A percentile compares a stretch with the other conserved stretches of the same genome.
Evolutionary conservation across 495 filamentous ascomycete genomes (phyloP).

Genomic region (Hypomontagnella submonticulosa): DNA sequence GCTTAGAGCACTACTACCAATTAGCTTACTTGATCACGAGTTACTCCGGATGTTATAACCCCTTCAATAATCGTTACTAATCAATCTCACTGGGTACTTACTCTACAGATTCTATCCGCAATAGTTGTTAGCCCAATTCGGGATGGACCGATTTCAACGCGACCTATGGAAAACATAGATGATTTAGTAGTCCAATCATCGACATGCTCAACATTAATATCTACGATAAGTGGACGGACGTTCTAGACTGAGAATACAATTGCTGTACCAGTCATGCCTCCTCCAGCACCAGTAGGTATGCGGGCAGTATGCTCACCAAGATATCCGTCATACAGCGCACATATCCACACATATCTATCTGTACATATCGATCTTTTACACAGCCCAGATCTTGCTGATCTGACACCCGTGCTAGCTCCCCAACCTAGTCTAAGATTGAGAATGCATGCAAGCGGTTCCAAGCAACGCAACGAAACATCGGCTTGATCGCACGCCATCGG

Average conservation of each 20-base stretch:
- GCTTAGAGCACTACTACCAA: conserved; percentile 12
- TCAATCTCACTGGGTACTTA: not conserved
- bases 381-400: conserved; percentile 27
- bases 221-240: not conserved
- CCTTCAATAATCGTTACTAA: conserved; percentile 2
- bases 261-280: conserved; percentile 9
- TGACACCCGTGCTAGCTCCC: conserved; percentile 27
- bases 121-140: conserved; percentile 7
- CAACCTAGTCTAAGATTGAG: conserved; percentile 14
- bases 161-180: not conserved
- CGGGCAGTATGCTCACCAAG: conserved; percentile 17
- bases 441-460: conserved; percentile 39
- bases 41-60: conserved; percentile 4
- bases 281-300: conserved; percentile 9
- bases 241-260: conserved; percentile 16
- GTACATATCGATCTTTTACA: conserved; percentile 25
- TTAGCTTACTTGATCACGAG: not conserved
- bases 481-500: conserved; percentile 38
- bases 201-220: not conserved
- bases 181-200: conserved; percentile 26
- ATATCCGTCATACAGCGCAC: conserved; percentile 27
- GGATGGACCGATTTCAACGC: conserved; percentile 11
- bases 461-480: conserved; percentile 28
- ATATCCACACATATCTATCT: conserved; percentile 13
- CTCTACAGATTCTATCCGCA: too few relatives aligned